Base-by-base conservation (phyloP, 176 grass and related monocot species). In the Oryza officinalis region DNA sequence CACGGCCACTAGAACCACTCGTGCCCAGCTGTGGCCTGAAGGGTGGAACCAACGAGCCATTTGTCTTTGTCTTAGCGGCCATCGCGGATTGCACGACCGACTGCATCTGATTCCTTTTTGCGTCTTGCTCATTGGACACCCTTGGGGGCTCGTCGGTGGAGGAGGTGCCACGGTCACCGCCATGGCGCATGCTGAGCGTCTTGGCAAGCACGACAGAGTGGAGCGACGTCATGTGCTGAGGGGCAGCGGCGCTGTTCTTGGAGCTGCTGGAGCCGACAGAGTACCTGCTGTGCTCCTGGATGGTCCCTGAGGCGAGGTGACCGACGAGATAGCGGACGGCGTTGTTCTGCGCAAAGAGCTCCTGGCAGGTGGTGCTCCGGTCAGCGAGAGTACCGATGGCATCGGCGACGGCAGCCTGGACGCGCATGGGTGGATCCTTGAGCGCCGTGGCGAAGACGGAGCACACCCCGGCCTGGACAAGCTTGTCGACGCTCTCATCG, bases 251-350 rank as follows among this genome's bases (percentile, higher is more conserved):
- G 27, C 54, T 81, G 32, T 81, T 89, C 83, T 71, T 85, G 59
- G 78, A 86, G 73, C 54, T 89, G 66, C 66, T 89, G 44, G 83
- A 85, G 65, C 78, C 78, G 13, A 94, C 78, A 3, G 87, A 70
- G 83, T 98, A 98, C 68, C 90, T 90, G 90, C 79, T 93, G 86
- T 98, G 95, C 82, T 98, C 95, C 69, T 98, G 95, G 40, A 98
- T 90, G 2, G 95, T 98, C 63, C 94, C 95, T 0, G 90, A 93
- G 2, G 95, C 95, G 25, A 98, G 86, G 54, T 98, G 92, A 47
- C 88, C 87, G 3, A 98, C 95, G 6, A 98, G 90, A 67, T 93
- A 88, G 6, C 92, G 86, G 43, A 94, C 81, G 14, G 90, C 82
- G 27, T 91, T 92, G 89, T 88, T 89, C 89, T 93, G 88, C 15